phyloP scores from a whole-genome alignment of 768 basidiomycete genomes.

The Podaxis sp. region DNA sequence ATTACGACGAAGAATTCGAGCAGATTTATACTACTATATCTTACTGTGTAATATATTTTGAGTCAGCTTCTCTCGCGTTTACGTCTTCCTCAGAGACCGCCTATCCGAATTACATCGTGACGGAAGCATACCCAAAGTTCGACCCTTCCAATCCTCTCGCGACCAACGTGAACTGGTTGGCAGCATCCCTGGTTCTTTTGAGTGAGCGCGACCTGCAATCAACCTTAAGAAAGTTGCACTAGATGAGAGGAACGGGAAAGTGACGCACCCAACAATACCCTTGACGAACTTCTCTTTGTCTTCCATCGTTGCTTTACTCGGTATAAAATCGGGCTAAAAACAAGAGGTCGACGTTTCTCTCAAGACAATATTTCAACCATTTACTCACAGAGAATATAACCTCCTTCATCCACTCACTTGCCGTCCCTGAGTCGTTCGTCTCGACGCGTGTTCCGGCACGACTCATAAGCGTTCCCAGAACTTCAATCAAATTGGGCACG shows the following conservation, averaged over 20 bases:
- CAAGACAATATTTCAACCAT: background rate
- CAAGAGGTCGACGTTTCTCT: background rate
- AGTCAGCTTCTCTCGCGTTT: background rate
- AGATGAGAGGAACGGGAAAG: background rate
- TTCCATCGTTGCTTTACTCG: constrained; percentile 68
- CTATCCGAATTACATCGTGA: constrained; percentile 21
- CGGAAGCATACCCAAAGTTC: constrained; percentile 80
- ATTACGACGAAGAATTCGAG: background rate
- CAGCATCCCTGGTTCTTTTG: constrained; percentile 76
- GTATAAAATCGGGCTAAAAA: constrained; percentile 67
- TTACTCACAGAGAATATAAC: constrained; percentile 62
- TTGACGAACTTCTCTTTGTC: constrained; percentile 81
- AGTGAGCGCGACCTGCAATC: constrained; percentile 62
- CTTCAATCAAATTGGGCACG: constrained; percentile 80
- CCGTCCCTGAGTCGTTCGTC: constrained; percentile 35
- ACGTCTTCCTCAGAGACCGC: background rate
- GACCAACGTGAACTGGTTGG: constrained; percentile 84
- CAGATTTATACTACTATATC: constrained; percentile 1
- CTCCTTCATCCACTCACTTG: constrained; percentile 65
- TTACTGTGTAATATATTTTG: background rate
- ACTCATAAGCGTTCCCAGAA: constrained; percentile 66
- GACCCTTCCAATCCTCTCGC: constrained; percentile 84
- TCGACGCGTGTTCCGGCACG: constrained; percentile 35
- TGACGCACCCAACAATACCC: constrained; percentile 60
- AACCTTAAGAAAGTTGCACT: background rate